A percentile compares a stretch with the other conserved stretches of the same genome.
Conservation (phyloP, 2,329 filamentous ascomycete genomes). For the Trematosphaeria pertusa region DNA sequence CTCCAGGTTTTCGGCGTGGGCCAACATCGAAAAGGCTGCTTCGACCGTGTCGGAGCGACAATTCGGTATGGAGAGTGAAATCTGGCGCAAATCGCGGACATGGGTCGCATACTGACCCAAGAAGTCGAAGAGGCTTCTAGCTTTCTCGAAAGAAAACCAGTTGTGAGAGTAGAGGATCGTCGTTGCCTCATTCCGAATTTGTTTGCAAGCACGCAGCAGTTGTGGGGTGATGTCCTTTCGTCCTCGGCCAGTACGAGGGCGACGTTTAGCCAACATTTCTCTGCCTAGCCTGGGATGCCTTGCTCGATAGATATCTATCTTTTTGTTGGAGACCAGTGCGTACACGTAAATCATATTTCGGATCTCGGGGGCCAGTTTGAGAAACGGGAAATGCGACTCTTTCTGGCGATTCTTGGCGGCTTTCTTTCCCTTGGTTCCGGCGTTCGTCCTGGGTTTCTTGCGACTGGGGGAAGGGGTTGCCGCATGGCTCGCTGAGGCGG, state of each 20-base stretch:
- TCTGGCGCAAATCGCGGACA: not conserved
- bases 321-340: not conserved
- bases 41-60: not conserved
- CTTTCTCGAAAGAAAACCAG: constrained; percentile 38
- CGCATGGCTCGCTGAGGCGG: too few relatives aligned
- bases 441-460: not conserved
- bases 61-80: not conserved
- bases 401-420: not conserved
- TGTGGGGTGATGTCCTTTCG: not conserved
- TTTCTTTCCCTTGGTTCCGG: not conserved
- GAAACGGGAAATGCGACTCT: constrained; percentile 19
- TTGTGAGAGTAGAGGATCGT: constrained; percentile 54
- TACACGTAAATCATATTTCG: constrained; percentile 27
- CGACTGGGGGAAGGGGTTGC: not conserved
- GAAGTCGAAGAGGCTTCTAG: not conserved
- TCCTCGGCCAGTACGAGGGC: too few relatives aligned
- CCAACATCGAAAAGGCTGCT: not conserved
- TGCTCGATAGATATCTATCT: not conserved
- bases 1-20: not conserved
- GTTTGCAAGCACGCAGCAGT: constrained; percentile 44
- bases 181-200: constrained; percentile 44
- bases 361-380: constrained; percentile 28
- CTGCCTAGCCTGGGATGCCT: not conserved
- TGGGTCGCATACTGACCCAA: not conserved
- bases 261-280: not conserved